Base-by-base conservation (phyloP, 2,329 filamentous ascomycete species). In the Akanthomyces lecanii region DNA sequence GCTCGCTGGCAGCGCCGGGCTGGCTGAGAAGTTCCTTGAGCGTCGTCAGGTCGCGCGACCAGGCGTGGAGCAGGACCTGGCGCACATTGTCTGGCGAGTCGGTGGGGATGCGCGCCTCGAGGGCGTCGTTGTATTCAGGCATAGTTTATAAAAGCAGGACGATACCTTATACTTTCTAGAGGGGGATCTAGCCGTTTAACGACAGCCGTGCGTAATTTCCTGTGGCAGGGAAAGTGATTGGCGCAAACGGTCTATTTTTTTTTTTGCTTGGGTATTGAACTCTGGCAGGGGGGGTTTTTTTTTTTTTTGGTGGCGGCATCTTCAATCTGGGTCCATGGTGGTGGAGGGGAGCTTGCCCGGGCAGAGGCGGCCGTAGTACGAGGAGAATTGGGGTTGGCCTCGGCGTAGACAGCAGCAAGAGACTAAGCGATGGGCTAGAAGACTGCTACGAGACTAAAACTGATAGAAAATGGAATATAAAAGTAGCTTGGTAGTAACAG, bases 11-110 rank as follows among this genome's bases (percentile, higher is more conserved):
- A 78, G 78, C 79, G 62, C 79, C 88, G 55, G 82, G 85, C 4
- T 77, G 82, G 69, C 84, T 81, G 65, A 96, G 84, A 8, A 96
- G 83, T 62, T 83, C 82, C 73, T 88, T 88, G 48, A 97, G 83
- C 56, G 83, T 81, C 42, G 82, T 74, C 65, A 88, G 76, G 73
- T 97, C 82, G 70, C 85, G 84, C 62, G 75, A 75, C 83, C 84
- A 86, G 63, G 83, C 81, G 61, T 80, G 79, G 61, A 78, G 76
- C 62, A 87, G 78, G 64, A 86, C 77, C 66, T 82, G 74, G 48
- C 82, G 79, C 52, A 78, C 79, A 6, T 79, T 75, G 48, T 79
- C 74, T 11, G 83, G 82, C 70, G 83, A 86, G 58, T 78, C 74
- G 63, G 78, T 66, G 21, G 82, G 81, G 69, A 87, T 83, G 71